phyloP scores from a whole-genome alignment of 805 yeast species.

The Kockiozyma suomiensis region DNA sequence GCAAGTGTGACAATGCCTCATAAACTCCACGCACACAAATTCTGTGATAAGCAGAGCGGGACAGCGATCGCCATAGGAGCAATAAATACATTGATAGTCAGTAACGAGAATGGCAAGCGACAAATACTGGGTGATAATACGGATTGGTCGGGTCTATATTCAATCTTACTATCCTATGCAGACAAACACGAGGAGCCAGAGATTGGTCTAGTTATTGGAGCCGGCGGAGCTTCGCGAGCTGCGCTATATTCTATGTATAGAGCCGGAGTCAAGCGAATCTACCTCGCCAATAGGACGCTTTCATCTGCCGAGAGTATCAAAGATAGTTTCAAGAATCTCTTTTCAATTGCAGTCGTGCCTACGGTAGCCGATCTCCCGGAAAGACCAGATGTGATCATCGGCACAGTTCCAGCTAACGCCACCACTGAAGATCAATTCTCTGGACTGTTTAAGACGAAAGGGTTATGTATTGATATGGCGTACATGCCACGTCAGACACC shows the following conservation, averaged over 20 bases:
- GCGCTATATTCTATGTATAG: conserved; percentile 84
- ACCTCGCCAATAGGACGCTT: conserved; percentile 75
- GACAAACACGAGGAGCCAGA: conserved; percentile 51
- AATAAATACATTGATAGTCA: conserved; percentile 70
- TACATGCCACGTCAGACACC: background rate
- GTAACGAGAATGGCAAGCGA: background rate
- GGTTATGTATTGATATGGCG: background rate
- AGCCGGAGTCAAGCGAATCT: conserved; percentile 76
- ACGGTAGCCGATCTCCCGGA: background rate
- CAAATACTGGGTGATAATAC: conserved; percentile 73
- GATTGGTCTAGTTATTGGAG: conserved; percentile 87
- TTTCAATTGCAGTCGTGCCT: background rate
- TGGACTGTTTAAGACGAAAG: background rate
- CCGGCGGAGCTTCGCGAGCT: conserved; percentile 96
- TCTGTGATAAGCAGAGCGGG: conserved; percentile 63
- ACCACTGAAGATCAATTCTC: background rate
- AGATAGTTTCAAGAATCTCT: conserved; percentile 62
- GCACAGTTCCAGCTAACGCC: background rate
- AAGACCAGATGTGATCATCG: background rate
- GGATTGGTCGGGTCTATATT: conserved; percentile 86
- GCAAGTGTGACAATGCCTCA: conserved; percentile 91
- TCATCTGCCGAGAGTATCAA: conserved; percentile 63
- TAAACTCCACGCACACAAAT: conserved; percentile 73
- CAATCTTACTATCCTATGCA: conserved; percentile 36
- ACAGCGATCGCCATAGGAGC: conserved; percentile 85